These are phyloP conservation scores for Cinnamomum chago DNA, from an alignment of 164 flowering plant genomes.

Conservation along the genomic window DNA sequence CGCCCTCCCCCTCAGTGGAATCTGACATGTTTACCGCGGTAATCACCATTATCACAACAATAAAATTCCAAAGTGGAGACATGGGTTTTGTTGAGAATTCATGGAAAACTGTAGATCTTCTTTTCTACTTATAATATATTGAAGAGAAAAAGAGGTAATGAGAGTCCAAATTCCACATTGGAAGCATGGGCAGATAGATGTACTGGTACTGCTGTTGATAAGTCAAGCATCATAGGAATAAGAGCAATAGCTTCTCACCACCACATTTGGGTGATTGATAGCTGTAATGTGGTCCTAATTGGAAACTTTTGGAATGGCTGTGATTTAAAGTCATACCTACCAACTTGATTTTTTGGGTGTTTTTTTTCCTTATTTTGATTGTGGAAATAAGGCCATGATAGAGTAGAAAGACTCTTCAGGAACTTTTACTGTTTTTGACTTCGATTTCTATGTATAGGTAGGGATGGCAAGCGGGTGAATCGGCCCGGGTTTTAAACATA, in stretches of 20 bases:
- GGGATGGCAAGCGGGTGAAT: too few relatives aligned
- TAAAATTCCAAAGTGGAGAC: neutral
- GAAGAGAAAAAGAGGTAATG: neutral
- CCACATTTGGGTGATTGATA: neutral
- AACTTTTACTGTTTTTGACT: too few relatives aligned
- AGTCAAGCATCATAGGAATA: conserved; percentile 25
- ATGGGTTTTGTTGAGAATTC: neutral
- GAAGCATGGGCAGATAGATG: neutral
- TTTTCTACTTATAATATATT: conserved; percentile 10
- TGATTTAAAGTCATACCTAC: conserved; percentile 9
- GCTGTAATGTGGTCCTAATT: neutral
- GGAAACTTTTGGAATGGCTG: neutral
- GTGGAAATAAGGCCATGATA: neutral
- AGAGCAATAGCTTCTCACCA: conserved; percentile 29
- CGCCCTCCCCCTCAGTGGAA: conserved; percentile 7
- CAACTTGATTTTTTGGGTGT: neutral
- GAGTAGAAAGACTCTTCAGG: neutral
- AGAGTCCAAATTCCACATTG: neutral
- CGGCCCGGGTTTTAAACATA: too few relatives aligned
- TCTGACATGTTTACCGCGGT: conserved; percentile 15
- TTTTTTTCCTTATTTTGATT: neutral
- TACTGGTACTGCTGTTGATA: conserved; percentile 17
- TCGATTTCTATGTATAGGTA: too few relatives aligned
- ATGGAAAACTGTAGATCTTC: conserved; percentile 3
- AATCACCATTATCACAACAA: neutral